A percentile compares a stretch with the other conserved stretches of the same genome.
phyloP scores from a whole-genome alignment of 352 stramenopile species.

The Phytophthora sojae region DNA sequence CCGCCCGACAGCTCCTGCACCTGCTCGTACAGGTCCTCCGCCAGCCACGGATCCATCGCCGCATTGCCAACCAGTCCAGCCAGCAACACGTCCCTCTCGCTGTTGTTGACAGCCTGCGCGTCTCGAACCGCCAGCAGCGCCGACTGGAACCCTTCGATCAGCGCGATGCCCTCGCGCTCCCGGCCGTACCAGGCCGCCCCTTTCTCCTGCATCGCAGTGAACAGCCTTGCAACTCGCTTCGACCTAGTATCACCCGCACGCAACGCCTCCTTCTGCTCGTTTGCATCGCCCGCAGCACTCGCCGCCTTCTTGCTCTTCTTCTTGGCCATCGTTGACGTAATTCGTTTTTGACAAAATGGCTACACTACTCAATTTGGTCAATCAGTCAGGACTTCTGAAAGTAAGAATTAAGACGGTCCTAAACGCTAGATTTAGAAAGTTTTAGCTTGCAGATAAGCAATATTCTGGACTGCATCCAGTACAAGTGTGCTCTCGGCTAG shows the following conservation, averaged over 20 bases:
- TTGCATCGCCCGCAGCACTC: neutral
- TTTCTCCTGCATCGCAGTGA: constrained; percentile 56
- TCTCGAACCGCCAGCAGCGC: constrained; percentile 57
- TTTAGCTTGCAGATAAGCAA: too few species aligned
- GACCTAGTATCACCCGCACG: neutral
- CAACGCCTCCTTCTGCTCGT: neutral
- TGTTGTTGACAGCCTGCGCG: constrained; percentile 15
- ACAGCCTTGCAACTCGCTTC: constrained; percentile 31
- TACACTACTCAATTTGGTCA: neutral
- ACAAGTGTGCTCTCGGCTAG: too few species aligned
- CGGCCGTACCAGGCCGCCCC: constrained; percentile 60
- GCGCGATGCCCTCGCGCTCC: constrained; percentile 69
- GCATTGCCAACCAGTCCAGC: constrained; percentile 38
- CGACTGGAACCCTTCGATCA: constrained; percentile 76
- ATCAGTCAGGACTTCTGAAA: too few species aligned
- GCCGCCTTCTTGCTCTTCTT: constrained; percentile 46
- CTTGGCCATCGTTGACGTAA: constrained; percentile 39
- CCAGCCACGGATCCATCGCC: constrained; percentile 73
- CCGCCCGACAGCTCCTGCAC: constrained; percentile 52
- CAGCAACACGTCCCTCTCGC: constrained; percentile 22
- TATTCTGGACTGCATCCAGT: too few species aligned
- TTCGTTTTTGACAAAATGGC: neutral
- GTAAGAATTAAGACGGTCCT: too few species aligned
- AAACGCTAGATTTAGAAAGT: too few species aligned
- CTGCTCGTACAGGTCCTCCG: constrained; percentile 73